phyloP scores from a whole-genome alignment of 805 yeast species.

The Spathaspora hagerdaliae region DNA sequence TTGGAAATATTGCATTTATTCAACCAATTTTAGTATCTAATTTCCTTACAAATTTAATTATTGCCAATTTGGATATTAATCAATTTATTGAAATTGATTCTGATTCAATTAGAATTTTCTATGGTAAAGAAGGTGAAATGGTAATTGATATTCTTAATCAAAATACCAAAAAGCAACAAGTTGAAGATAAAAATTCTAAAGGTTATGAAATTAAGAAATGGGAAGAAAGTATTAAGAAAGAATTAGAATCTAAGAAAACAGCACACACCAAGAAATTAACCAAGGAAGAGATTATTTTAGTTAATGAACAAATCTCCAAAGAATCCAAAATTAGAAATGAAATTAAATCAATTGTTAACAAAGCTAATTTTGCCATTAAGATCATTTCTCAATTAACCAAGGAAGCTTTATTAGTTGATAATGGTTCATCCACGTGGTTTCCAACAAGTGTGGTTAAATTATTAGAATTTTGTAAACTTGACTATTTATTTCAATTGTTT shows the following conservation, averaged over 20 bases:
- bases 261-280: conserved; percentile 53
- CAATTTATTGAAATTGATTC: conserved; percentile 39
- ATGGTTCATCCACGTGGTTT: conserved; percentile 69
- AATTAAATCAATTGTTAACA: conserved; percentile 34
- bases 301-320: conserved; percentile 57
- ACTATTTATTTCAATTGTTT: conserved; percentile 28
- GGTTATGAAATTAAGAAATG: conserved; percentile 84
- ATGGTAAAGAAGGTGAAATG: conserved; percentile 62
- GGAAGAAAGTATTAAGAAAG: conserved; percentile 82
- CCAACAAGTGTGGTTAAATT: conserved; percentile 56
- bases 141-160: conserved; percentile 60
- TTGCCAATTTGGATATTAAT: conserved; percentile 36
- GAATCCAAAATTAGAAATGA: conserved; percentile 56
- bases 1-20: conserved; percentile 53
- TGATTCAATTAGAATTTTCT: conserved; percentile 60
- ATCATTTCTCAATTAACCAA: conserved; percentile 52
- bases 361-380: conserved; percentile 46
- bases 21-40: conserved; percentile 57
- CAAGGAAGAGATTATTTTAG: conserved; percentile 68
- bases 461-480: conserved; percentile 40
- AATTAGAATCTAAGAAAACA: conserved; percentile 52
- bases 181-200: conserved; percentile 66
- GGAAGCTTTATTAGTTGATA: conserved; percentile 51
- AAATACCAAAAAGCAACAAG: conserved; percentile 35
- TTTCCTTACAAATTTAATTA: conserved; percentile 40